A percentile compares a stretch with the other conserved stretches of the same genome.
phyloP scores from a whole-genome alignment of 257 asterid genomes.

The Eustoma russellianum region DNA sequence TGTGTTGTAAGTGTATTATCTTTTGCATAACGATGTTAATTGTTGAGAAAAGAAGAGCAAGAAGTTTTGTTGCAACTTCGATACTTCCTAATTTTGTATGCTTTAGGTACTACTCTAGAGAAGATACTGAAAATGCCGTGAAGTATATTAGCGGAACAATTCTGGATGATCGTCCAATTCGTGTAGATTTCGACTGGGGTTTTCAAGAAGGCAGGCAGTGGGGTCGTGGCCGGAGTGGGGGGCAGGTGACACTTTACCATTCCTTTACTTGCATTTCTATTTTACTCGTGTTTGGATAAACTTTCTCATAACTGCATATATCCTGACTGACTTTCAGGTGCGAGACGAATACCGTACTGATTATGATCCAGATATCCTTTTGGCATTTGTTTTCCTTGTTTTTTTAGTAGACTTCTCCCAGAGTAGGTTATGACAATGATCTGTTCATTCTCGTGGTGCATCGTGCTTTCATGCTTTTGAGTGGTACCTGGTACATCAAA shows the following conservation, averaged over 20 bases:
- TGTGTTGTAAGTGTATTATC: conserved; percentile 38
- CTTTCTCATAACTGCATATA: conserved; percentile 1
- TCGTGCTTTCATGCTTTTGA: too few relatives aligned
- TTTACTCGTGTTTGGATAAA: conserved; percentile 2
- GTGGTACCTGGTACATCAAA: too few relatives aligned
- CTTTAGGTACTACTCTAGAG: conserved; percentile 91
- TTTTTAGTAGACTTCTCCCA: not conserved
- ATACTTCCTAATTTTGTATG: conserved; percentile 3
- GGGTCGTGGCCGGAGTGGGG: conserved; percentile 99
- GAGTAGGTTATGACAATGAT: too few relatives aligned
- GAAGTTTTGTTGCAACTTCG: too few relatives aligned
- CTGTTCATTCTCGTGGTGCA: too few relatives aligned
- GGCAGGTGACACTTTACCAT: conserved; percentile 54
- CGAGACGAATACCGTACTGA: conserved; percentile 99
- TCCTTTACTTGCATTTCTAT: conserved; percentile 3
- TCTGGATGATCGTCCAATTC: conserved; percentile 98
- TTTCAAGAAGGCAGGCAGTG: conserved; percentile 97
- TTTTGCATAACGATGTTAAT: too few relatives aligned
- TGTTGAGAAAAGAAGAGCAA: too few relatives aligned
- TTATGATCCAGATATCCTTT: conserved; percentile 99
- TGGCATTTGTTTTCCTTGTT: not conserved
- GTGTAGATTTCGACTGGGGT: conserved; percentile 99
- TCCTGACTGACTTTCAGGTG: conserved; percentile 48
- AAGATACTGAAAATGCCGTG: conserved; percentile 82
- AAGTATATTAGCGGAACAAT: conserved; percentile 94